Evolutionary conservation across 2,329 filamentous ascomycete genomes (phyloP), one percentile per base, ranked within the genome.

Genomic region (Cryphonectria japonica): DNA sequence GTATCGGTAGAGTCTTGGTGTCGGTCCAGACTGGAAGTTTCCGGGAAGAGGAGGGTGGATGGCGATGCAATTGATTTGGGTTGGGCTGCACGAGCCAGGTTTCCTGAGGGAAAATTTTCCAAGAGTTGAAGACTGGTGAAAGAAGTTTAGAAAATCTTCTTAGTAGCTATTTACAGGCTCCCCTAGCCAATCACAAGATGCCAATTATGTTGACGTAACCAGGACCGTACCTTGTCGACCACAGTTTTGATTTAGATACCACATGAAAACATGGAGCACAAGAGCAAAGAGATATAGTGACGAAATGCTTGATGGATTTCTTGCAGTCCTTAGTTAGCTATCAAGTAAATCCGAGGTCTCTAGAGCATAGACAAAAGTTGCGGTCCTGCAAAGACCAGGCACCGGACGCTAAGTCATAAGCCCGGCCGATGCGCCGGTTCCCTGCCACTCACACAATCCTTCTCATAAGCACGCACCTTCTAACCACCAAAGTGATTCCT

Each of bases 91-190:
- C 39, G 41, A n/a, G 16, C 52, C n/a, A 14, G 32, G 16, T 37
- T 41, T 46, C 19, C 7, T 60, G 26, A 6, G 59, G 34, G 60
- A 66, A 37, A 59, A 66, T 73, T 70, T 68, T 61, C 52, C 16
- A n/a, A 59, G 59, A 7, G 26, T 37, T 52, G 32, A 57, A 64
- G 57, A 59, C 67, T 72, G 70, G 59, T 34, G 32, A 50, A 70
- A 63, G 59, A 61, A 43, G 41, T 22, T 43, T 46, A 5, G 39
- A 69, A 66, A 70, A 59, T 59, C 66, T 63, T 66, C 46, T 50
- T 60, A 70, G 68, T 43, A 71, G 59, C 68, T 63, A 59, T 69
- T 60, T 71, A 68, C 43, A 37, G 26, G 61, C 39, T 8, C 9
- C 6, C 39, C 39, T 29, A 14, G 16, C 61, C 61, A 64, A 43